Percentiles rank a stretch among this genome's conserved stretches.
phyloP scores from a whole-genome alignment of 441 rosid species.

The Populus trichocarpa region DNA sequence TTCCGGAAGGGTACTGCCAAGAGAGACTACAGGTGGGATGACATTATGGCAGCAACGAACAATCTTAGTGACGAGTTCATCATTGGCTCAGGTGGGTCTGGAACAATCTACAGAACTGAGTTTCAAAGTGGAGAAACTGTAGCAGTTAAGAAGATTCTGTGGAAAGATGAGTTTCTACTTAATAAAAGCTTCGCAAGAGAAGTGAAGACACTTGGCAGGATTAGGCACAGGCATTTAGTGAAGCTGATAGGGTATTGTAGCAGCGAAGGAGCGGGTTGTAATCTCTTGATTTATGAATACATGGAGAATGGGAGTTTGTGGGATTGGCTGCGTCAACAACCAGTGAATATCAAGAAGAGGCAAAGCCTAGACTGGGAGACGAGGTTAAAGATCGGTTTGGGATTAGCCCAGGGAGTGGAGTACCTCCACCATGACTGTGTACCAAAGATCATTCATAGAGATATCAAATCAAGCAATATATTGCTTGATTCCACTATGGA shows the following conservation, averaged over 20 bases:
- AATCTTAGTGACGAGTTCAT: constrained; percentile 39
- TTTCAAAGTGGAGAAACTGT: constrained; percentile 51
- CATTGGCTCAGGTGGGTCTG: constrained; percentile 65
- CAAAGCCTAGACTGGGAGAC: constrained; percentile 44
- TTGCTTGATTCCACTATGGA: constrained; percentile 55
- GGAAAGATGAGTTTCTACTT: constrained; percentile 27
- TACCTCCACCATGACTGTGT: constrained; percentile 70
- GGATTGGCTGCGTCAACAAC: constrained; percentile 48
- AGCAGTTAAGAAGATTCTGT: constrained; percentile 62
- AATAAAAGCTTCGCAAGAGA: constrained; percentile 56
- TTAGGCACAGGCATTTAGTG: constrained; percentile 61
- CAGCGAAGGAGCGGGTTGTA: constrained; percentile 32
- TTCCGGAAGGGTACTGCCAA: constrained; percentile 51
- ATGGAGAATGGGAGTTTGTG: constrained; percentile 81
- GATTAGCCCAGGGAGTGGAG: constrained; percentile 65
- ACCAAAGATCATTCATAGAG: constrained; percentile 69
- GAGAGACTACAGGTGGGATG: constrained; percentile 70
- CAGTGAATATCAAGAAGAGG: constrained; percentile 13
- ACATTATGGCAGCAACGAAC: constrained; percentile 71
- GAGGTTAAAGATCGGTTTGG: constrained; percentile 48
- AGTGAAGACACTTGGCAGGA: constrained; percentile 52
- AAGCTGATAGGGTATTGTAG: constrained; percentile 50
- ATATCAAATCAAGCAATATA: constrained; percentile 74
- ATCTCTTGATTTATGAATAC: constrained; percentile 58
- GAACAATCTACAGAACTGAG: constrained; percentile 47